Base-by-base conservation (phyloP, 2,329 filamentous ascomycete species). In the Beauveria varroae region DNA sequence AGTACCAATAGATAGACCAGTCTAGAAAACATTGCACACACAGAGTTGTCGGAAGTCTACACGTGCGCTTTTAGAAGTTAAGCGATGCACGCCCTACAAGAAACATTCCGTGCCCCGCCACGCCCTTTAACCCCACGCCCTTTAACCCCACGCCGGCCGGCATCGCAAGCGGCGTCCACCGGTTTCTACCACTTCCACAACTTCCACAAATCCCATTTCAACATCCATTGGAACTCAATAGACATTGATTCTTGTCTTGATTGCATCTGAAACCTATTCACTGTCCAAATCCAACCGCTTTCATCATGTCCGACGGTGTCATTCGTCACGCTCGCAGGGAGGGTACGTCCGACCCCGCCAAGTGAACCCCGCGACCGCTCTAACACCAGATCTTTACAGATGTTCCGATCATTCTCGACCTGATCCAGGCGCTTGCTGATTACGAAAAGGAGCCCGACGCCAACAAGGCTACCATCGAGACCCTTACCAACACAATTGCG, bases 361-460 rank as follows among this genome's bases (percentile, higher is more conserved):
- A 37, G 30, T 12, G 8, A 4, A 37, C 12, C 4, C 40, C 10
- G 5, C 28, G 14, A 47, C 58, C 24, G 3, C 9, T 46, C 50
- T 62, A 58, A 54, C 47, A 24, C 30, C 16, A n/a, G 16, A 16
- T 14, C 20, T 24, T 40, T 14, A 26, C 65, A 96, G 93, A 98
- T 70, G 85, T 96, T 62, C 84, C 87, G 26, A 79, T 80, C n/a
- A 96, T 98, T 72, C 84, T 96, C 28, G 76, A 80, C 66, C 81
- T 97, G 70, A 92, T 98, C 75, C 83, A 86, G 60, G 93, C 92
- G 71, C 86, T 98, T 9, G 93, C 93, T 67, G 84, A 87, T 67
- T 96, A 97, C 78, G 92, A 97, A 74, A 86, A 93, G 30, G 89
- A 89, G 69, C 78, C 87, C 3, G 78, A 87, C 67, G 76, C 81